A percentile compares a stretch with the other conserved stretches of the same genome.
Conservation (phyloP, 1,284 basidiomycete genomes). For the Sutorius eximius region DNA sequence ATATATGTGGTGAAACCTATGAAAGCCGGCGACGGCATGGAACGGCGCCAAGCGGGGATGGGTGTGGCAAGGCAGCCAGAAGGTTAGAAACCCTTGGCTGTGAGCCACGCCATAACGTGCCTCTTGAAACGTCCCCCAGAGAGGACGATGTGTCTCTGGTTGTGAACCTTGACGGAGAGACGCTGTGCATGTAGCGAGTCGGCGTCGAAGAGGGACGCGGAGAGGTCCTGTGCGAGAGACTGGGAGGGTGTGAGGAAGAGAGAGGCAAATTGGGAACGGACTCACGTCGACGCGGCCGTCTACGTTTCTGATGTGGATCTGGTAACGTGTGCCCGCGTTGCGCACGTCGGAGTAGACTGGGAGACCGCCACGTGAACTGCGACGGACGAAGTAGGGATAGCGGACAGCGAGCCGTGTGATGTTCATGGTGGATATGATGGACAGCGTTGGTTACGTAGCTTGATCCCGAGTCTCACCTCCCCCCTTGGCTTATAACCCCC, state of each 20-base stretch:
- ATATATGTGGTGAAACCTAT: conserved; percentile 17
- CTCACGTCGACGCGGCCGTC: conserved; percentile 45
- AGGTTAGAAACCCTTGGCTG: conserved; percentile 54
- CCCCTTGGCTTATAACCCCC: neutral
- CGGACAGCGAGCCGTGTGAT: conserved; percentile 16
- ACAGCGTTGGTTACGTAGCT: neutral
- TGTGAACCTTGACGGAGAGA: conserved; percentile 47
- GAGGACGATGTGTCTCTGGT: conserved; percentile 52
- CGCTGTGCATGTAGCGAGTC: conserved; percentile 47
- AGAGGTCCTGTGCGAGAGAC: conserved; percentile 55
- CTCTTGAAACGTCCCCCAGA: conserved; percentile 60
- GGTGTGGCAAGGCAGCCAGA: neutral
- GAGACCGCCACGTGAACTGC: conserved; percentile 62
- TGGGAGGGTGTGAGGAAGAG: conserved; percentile 25
- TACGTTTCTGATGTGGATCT: conserved; percentile 49
- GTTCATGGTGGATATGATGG: conserved; percentile 9
- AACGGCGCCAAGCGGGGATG: conserved; percentile 10
- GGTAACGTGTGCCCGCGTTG: conserved; percentile 57
- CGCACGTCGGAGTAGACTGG: conserved; percentile 74
- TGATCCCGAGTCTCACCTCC: neutral
- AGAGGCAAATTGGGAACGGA: neutral
- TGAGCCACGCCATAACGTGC: conserved; percentile 58
- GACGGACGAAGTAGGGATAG: conserved; percentile 56
- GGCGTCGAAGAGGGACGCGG: conserved; percentile 44
- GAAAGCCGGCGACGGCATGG: conserved; percentile 6